These are phyloP conservation scores for Daldinia vernicosa DNA, from an alignment of 495 filamentous ascomycete species.

Conservation along the genomic window DNA sequence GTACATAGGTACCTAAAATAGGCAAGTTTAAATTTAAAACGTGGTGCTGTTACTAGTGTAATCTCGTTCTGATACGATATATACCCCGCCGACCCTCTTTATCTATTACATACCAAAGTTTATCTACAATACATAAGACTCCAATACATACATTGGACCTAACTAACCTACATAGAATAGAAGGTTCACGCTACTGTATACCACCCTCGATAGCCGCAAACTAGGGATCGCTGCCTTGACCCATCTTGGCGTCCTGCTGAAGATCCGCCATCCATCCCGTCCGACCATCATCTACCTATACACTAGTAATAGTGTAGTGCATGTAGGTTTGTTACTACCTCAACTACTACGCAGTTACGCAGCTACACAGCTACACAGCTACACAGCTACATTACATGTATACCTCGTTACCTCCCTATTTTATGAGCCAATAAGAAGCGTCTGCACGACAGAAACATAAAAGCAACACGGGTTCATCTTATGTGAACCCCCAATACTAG, in stretches of 20 bases:
- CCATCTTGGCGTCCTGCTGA: conserved; percentile 37
- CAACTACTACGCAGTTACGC: background rate
- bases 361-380: background rate
- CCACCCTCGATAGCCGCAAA: conserved; percentile 27
- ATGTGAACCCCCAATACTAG: conserved; percentile 39
- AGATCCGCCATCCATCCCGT: conserved; percentile 33
- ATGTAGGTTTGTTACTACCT: too few relatives aligned
- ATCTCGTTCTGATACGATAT: background rate
- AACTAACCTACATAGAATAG: background rate
- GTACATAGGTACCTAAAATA: too few relatives aligned
- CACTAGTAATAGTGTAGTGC: too few relatives aligned
- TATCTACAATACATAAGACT: background rate
- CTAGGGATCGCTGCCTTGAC: conserved; percentile 23
- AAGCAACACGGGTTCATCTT: conserved; percentile 21
- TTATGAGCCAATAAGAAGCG: conserved; percentile 32
- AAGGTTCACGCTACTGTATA: conserved; percentile 8
- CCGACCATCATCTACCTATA: background rate
- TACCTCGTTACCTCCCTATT: conserved; percentile 19
- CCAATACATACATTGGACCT: too few relatives aligned
- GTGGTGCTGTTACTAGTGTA: background rate
- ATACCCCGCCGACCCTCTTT: conserved; percentile 9
- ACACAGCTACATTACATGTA: conserved; percentile 4
- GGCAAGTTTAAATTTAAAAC: background rate
- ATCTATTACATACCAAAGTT: conserved; percentile 2
- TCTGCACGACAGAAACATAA: conserved; percentile 26